Evolutionary conservation across 108 stramenopile genomes (phyloP).

Genomic region (Nannochloropsis salina): DNA sequence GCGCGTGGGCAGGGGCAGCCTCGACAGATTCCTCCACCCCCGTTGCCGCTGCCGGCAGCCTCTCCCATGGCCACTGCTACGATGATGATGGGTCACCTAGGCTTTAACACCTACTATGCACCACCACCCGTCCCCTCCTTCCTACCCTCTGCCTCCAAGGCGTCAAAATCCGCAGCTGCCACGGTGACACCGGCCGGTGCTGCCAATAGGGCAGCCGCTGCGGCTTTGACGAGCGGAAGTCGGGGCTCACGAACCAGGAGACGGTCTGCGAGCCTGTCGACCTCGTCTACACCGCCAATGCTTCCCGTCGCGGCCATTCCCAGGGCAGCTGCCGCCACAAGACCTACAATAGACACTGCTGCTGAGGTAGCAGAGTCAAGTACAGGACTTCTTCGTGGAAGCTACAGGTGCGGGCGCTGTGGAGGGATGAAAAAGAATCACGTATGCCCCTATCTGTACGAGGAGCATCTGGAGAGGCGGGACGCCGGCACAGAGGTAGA

Average conservation of each 20-base stretch:
- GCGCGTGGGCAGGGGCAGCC: too few species aligned
- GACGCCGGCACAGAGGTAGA: not conserved
- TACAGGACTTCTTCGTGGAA: not conserved
- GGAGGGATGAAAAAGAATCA: not conserved
- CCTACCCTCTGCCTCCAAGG: not conserved
- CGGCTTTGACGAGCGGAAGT: not conserved
- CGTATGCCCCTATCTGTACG: not conserved
- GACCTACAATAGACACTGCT: not conserved
- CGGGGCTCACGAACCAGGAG: not conserved
- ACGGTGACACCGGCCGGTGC: not conserved
- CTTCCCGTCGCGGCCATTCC: not conserved
- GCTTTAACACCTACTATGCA: not conserved
- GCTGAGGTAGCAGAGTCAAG: not conserved
- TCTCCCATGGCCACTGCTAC: not conserved
- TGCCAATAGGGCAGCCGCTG: not conserved
- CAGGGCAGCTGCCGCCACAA: not conserved
- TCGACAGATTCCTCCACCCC: not conserved
- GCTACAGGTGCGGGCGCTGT: conserved; percentile 2
- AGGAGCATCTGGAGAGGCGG: not conserved
- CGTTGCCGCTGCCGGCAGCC: not conserved
- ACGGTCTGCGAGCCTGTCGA: not conserved
- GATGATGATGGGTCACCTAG: too few species aligned
- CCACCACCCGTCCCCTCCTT: not conserved
- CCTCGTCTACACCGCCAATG: too few species aligned
- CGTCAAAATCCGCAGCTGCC: too few species aligned